A percentile compares a stretch with the other conserved stretches of the same genome.
Evolutionary conservation across 768 basidiomycete genomes (phyloP).

Genomic region (Amanita pseudoporphyria): DNA sequence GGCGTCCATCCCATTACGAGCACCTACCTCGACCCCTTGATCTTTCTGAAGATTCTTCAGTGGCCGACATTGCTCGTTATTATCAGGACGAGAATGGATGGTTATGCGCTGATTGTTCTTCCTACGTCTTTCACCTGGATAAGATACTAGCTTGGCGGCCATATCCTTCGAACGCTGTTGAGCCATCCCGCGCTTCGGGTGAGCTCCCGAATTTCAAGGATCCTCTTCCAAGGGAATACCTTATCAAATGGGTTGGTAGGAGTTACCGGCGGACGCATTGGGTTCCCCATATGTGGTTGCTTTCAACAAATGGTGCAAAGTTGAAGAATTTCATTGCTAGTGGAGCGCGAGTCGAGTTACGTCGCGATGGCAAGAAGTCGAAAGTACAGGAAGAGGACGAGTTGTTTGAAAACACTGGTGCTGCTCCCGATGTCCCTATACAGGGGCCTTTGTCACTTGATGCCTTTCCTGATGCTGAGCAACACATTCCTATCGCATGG

Average conservation of each 20-base stretch:
- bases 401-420: constrained; percentile 32
- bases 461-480: constrained; percentile 61
- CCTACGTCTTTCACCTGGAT: constrained; percentile 61
- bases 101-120: constrained; percentile 73
- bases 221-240: constrained; percentile 77
- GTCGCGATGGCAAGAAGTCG: constrained; percentile 43
- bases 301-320: constrained; percentile 52
- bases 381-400: constrained; percentile 22
- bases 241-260: constrained; percentile 79
- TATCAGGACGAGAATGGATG: constrained; percentile 50
- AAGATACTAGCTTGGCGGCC: constrained; percentile 91
- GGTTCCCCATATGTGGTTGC: constrained; percentile 91
- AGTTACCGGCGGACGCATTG: constrained; percentile 77
- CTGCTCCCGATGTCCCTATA: constrained; percentile 22
- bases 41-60: constrained; percentile 21
- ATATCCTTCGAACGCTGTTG: constrained; percentile 55
- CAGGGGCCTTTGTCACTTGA: constrained; percentile 18
- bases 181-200: constrained; percentile 31
- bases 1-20: constrained; percentile 71
- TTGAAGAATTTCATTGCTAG: constrained; percentile 67
- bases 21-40: constrained; percentile 49
- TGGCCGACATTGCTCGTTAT: constrained; percentile 42
- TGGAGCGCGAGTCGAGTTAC: constrained; percentile 53
- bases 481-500: constrained; percentile 71
- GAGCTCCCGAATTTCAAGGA: constrained; percentile 44